Evolutionary conservation across 768 basidiomycete species (phyloP).

Genomic region (Naganishia onofrii): DNA sequence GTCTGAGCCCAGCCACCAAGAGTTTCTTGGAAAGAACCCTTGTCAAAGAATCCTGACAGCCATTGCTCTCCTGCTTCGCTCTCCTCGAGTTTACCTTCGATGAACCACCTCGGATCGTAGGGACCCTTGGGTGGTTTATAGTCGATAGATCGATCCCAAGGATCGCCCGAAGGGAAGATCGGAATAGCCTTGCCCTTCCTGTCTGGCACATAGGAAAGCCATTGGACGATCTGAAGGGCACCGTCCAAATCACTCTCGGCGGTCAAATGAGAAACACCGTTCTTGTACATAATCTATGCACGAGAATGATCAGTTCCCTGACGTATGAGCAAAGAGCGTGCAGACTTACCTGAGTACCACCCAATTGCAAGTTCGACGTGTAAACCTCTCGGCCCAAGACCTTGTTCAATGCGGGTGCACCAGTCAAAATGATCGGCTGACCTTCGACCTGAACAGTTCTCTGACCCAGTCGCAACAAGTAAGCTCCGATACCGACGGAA

Average conservation of each 20-base stretch:
- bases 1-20: conserved; percentile 99
- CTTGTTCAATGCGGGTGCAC: conserved; percentile 94
- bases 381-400: conserved; percentile 98
- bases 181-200: conserved; percentile 76
- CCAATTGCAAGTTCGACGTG: conserved; percentile 95
- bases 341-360: conserved; percentile 74
- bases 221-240: conserved; percentile 86
- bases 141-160: conserved; percentile 88
- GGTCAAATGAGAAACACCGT: conserved; percentile 94
- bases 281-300: conserved; percentile 90
- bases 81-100: conserved; percentile 90
- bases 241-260: conserved; percentile 94
- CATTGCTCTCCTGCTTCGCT: conserved; percentile 60
- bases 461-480: conserved; percentile 95
- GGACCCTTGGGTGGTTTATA: conserved; percentile 89
- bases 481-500: conserved; percentile 98
- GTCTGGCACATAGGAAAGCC: conserved; percentile 91
- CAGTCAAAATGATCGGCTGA: conserved; percentile 97
- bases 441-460: conserved; percentile 98
- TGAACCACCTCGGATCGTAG: conserved; percentile 97
- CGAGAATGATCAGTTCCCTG: neutral
- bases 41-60: conserved; percentile 92
- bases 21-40: conserved; percentile 96
- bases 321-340: neutral
- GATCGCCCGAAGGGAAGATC: conserved; percentile 65